phyloP scores from a whole-genome alignment of 2,329 filamentous ascomycete species.

The Microsporum ferrugineum region DNA sequence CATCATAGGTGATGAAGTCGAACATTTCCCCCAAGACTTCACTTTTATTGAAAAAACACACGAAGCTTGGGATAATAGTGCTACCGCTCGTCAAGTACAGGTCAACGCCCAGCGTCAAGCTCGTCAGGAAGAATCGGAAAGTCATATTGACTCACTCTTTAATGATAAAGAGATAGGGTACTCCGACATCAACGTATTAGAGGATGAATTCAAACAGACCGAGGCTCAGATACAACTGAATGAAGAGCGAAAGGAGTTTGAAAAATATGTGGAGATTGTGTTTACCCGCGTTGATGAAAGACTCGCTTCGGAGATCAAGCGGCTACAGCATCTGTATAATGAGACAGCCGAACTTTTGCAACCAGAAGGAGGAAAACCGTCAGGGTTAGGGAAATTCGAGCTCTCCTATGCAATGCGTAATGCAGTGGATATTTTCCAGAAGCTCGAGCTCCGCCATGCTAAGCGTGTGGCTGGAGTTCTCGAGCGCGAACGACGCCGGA shows the following conservation, averaged over 20 bases:
- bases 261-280: conserved; percentile 40
- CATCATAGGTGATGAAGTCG: conserved; percentile 24
- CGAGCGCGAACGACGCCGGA: conserved; percentile 44
- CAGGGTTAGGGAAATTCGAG: conserved; percentile 23
- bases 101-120: conserved; percentile 39
- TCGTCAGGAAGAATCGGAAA: conserved; percentile 43
- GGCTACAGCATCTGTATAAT: conserved; percentile 38
- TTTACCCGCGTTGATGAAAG: conserved; percentile 41
- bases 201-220: conserved; percentile 44
- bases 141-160: conserved; percentile 44
- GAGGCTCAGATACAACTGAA: conserved; percentile 42
- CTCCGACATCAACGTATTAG: conserved; percentile 44
- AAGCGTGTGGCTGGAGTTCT: conserved; percentile 40
- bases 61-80: conserved; percentile 38
- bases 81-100: conserved; percentile 33
- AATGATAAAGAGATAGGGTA: conserved; percentile 48
- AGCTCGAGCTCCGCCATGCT: conserved; percentile 40
- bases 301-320: conserved; percentile 40
- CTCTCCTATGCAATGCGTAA: conserved; percentile 35
- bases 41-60: conserved; percentile 32
- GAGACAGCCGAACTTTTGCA: conserved; percentile 30
- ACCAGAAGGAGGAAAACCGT: conserved; percentile 26
- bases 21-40: conserved; percentile 33
- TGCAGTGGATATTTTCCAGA: conserved; percentile 37
- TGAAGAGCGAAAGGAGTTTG: conserved; percentile 43